Conservation (phyloP, 2,329 filamentous ascomycete genomes). For the Diaporthe citrichinensis region DNA sequence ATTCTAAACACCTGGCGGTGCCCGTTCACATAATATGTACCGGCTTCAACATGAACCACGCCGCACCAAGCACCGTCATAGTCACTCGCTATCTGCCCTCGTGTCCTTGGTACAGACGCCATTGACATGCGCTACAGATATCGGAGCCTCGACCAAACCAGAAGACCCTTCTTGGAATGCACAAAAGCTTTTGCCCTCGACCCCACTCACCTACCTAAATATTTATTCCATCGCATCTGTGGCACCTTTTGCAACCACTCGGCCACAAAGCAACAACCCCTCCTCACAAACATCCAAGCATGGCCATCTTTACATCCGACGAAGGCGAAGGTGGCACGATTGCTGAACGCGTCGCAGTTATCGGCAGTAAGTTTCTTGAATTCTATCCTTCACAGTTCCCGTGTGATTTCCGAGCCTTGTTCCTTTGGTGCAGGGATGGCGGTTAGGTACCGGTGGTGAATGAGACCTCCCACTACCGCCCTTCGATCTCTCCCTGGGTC, state of each 20-base stretch:
- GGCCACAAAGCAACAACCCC: background rate
- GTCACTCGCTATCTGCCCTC: background rate
- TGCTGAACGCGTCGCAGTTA: conserved; percentile 23
- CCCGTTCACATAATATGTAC: background rate
- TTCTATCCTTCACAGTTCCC: background rate
- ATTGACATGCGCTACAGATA: background rate
- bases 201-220: background rate
- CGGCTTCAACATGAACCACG: background rate
- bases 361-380: conserved; percentile 1
- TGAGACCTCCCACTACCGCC: too few species aligned
- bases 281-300: background rate
- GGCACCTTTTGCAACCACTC: background rate
- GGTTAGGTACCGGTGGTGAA: background rate
- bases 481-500: background rate
- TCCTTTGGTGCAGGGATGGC: background rate
- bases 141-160: too few species aligned
- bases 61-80: background rate
- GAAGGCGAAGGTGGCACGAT: conserved; percentile 11
- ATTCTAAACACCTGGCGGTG: background rate
- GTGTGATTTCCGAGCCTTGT: too few species aligned
- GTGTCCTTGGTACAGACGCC: background rate
- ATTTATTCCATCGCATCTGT: background rate
- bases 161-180: background rate
- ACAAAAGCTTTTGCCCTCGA: background rate
- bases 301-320: conserved; percentile 17